A percentile compares a stretch with the other conserved stretches of the same genome.
Evolutionary conservation across 345 rosid genomes (phyloP).

Genomic region (Diplotaxis tenuifolia): DNA sequence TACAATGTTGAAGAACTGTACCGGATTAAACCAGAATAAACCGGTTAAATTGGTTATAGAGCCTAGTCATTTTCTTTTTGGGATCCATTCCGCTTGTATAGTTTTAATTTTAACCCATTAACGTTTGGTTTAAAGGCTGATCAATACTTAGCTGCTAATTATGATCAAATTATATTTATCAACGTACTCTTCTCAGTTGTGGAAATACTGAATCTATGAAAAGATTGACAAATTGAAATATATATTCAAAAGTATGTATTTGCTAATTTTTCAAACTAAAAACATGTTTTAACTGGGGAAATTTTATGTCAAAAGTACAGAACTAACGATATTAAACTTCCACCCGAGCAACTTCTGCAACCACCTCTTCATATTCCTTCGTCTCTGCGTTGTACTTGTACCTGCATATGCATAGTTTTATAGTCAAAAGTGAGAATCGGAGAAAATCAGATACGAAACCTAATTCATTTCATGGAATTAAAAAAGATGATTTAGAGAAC

Average conservation of each 20-base stretch:
- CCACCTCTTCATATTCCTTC: slow-evolving; percentile 34
- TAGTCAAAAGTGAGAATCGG: background rate
- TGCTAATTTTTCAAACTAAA: slow-evolving; percentile 1
- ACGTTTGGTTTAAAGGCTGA: background rate
- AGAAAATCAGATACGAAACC: background rate
- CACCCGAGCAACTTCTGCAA: slow-evolving; percentile 22
- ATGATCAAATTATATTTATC: background rate
- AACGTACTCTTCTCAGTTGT: background rate
- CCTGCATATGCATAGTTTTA: slow-evolving; percentile 17
- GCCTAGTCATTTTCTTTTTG: background rate
- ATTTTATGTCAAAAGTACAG: slow-evolving; percentile 2
- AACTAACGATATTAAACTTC: slow-evolving; percentile 13
- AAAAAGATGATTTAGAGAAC: background rate
- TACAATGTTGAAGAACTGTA: background rate
- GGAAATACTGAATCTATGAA: background rate
- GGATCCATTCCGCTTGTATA: background rate
- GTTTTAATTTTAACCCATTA: background rate
- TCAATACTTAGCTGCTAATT: background rate
- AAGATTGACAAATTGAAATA: background rate
- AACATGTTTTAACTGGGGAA: background rate
- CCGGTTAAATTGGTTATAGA: background rate
- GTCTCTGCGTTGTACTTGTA: slow-evolving; percentile 33
- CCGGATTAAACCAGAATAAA: background rate
- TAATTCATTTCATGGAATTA: background rate
- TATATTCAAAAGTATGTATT: slow-evolving; percentile 6